Percentiles rank a stretch among this genome's conserved stretches.
Evolutionary conservation across 2,329 filamentous ascomycete species (phyloP).

Genomic region (Colletotrichum nymphaeae): DNA sequence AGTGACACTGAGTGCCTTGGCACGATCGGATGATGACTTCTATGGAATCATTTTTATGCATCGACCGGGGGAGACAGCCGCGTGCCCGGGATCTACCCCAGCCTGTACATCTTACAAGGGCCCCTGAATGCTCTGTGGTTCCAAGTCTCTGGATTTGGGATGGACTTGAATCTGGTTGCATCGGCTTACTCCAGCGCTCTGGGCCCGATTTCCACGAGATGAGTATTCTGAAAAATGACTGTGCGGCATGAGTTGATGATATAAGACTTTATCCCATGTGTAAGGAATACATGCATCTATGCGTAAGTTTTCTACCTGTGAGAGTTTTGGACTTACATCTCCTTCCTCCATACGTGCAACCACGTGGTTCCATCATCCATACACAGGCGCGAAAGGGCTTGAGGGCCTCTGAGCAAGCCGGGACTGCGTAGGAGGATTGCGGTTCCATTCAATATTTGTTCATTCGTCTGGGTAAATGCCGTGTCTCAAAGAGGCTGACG

Average conservation of each 20-base stretch:
- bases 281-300: too few species aligned
- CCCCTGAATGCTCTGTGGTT: not conserved
- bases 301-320: not conserved
- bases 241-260: too few species aligned
- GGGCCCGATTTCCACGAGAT: too few species aligned
- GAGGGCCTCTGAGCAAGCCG: not conserved
- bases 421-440: not conserved
- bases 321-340: not conserved
- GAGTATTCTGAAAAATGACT: too few species aligned
- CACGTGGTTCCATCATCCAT: not conserved
- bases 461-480: not conserved
- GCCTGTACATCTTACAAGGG: not conserved
- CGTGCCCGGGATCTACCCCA: not conserved
- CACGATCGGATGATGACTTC: not conserved
- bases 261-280: too few species aligned
- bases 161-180: not conserved
- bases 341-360: not conserved
- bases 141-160: not conserved
- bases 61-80: not conserved
- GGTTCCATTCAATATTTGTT: not conserved
- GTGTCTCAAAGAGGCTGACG: not conserved
- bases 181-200: not conserved
- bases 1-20: not conserved
- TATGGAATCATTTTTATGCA: not conserved
- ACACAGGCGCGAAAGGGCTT: not conserved